These are phyloP conservation scores for Zoysia matrella DNA, from an alignment of 202 grass and related monocot genomes.

Conservation along the genomic window DNA sequence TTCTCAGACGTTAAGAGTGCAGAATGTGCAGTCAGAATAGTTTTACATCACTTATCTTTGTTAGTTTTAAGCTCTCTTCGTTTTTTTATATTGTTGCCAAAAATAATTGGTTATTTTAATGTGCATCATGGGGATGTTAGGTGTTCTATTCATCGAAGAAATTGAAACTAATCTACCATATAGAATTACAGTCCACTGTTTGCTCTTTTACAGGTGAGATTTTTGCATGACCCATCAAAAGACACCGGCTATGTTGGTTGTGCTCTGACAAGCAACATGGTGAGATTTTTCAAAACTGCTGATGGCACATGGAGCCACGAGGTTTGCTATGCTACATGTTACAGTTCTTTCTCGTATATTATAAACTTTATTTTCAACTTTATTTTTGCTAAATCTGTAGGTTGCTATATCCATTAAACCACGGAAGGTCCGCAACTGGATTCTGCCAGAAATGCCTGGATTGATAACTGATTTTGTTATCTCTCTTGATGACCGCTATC, in stretches of 20 bases:
- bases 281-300: too few relatives aligned
- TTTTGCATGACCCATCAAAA: constrained; percentile 95
- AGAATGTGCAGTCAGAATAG: not conserved
- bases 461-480: too few relatives aligned
- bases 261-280: constrained; percentile 89
- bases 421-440: constrained; percentile 87
- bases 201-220: constrained; percentile 68
- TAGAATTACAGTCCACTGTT: not conserved
- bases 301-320: constrained; percentile 93
- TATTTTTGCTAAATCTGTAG: constrained; percentile 32
- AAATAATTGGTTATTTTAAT: not conserved
- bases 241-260: constrained; percentile 88
- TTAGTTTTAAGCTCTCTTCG: not conserved
- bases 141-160: not conserved
- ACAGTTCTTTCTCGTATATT: not conserved
- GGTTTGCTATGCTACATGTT: constrained; percentile 51
- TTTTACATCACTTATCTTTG: not conserved
- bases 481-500: too few relatives aligned
- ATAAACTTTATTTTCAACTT: constrained; percentile 3
- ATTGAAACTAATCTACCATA: not conserved
- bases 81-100: not conserved
- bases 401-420: constrained; percentile 73
- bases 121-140: not conserved
- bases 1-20: constrained; percentile 2
- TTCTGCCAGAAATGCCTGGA: constrained; percentile 82